These are phyloP conservation scores for Syzygium grande DNA, from an alignment of 345 rosid species.

Conservation along the genomic window DNA sequence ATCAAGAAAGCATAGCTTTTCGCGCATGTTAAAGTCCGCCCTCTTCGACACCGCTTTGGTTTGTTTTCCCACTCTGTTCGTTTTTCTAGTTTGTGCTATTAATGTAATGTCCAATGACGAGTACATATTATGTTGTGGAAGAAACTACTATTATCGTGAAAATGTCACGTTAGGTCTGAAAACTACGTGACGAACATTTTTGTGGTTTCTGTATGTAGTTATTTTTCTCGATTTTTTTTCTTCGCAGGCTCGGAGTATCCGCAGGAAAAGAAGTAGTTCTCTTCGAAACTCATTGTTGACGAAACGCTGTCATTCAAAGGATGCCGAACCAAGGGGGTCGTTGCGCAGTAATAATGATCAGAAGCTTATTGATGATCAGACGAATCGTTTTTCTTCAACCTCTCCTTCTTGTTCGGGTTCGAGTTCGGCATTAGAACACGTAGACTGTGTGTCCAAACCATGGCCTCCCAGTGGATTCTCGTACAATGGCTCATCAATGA, in stretches of 20 bases:
- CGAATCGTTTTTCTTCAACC: not conserved
- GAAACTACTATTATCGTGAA: not conserved
- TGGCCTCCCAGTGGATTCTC: not conserved
- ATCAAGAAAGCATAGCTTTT: conserved; percentile 9
- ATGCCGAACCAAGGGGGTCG: not conserved
- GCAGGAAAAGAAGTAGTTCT: not conserved
- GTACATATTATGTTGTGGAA: not conserved
- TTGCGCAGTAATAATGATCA: not conserved
- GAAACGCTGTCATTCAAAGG: not conserved
- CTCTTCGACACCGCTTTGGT: conserved; percentile 29
- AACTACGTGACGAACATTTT: not conserved
- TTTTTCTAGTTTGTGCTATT: not conserved
- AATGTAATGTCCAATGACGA: not conserved
- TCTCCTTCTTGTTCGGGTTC: not conserved
- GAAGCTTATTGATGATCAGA: not conserved
- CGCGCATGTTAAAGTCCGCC: conserved; percentile 25
- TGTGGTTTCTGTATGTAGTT: not conserved
- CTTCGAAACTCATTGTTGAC: not conserved
- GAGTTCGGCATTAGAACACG: not conserved
- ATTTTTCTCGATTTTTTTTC: not conserved
- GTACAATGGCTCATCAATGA: not conserved
- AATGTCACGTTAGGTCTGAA: not conserved
- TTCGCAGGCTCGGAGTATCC: not conserved
- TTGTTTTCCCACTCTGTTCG: not conserved
- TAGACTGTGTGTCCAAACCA: not conserved